Percentiles rank a stretch among this genome's conserved stretches.
These are phyloP conservation scores for Nicotiana sylvestris DNA, from an alignment of 257 asterid species.

Conservation along the genomic window DNA sequence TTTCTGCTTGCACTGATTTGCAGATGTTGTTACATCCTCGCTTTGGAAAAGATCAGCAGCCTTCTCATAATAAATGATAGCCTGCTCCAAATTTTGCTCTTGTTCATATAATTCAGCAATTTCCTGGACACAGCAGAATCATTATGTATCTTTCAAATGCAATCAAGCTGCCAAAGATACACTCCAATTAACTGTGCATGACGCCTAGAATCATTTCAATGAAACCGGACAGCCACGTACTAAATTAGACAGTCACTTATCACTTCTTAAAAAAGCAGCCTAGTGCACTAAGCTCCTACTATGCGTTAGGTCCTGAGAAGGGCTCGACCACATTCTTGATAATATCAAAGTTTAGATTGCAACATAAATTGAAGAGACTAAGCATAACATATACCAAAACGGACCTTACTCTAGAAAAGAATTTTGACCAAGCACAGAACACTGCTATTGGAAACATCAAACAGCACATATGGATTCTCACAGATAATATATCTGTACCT, in stretches of 20 bases:
- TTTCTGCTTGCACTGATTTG: constrained; percentile 92
- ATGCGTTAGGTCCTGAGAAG: too few species aligned
- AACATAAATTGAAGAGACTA: background rate
- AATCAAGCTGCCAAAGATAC: background rate
- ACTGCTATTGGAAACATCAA: background rate
- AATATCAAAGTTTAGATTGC: background rate
- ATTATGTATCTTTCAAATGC: background rate
- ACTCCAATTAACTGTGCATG: background rate
- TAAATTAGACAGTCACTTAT: background rate
- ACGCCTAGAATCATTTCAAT: background rate
- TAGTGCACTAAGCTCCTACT: too few species aligned
- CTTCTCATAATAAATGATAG: constrained; percentile 68
- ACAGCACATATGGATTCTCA: background rate
- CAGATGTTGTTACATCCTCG: constrained; percentile 74
- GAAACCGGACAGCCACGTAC: background rate
- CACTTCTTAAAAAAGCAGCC: background rate
- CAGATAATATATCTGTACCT: constrained; percentile 42
- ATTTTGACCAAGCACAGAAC: background rate
- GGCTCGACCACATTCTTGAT: background rate
- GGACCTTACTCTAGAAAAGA: background rate
- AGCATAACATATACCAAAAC: background rate
- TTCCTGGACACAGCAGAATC: constrained; percentile 48
- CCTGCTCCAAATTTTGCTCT: constrained; percentile 70
- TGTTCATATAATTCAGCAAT: constrained; percentile 87
- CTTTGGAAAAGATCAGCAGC: constrained; percentile 89